These are phyloP conservation scores for Adansonia madagascariensis DNA, from an alignment of 441 rosid species.

Conservation along the genomic window DNA sequence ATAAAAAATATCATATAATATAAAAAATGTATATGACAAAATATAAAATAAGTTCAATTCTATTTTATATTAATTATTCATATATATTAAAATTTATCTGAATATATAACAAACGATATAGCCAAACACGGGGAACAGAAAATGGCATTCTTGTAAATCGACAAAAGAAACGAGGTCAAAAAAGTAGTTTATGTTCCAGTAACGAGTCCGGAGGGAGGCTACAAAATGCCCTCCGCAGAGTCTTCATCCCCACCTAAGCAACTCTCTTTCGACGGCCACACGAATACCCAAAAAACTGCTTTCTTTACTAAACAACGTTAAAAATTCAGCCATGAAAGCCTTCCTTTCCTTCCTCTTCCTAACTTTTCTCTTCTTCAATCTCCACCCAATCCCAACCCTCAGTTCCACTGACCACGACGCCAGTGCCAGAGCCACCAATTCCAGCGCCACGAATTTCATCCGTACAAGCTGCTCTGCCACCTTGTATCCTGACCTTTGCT, in stretches of 20 bases:
- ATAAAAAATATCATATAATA: too few relatives aligned
- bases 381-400: slow-evolving; percentile 35
- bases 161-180: not conserved
- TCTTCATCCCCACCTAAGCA: not conserved
- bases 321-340: slow-evolving; percentile 33
- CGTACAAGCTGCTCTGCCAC: slow-evolving; percentile 77
- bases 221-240: not conserved
- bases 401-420: slow-evolving; percentile 22
- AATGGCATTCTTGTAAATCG: not conserved
- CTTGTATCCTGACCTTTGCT: slow-evolving; percentile 78
- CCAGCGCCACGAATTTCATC: slow-evolving; percentile 57
- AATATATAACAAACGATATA: not conserved
- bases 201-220: not conserved
- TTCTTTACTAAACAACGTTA: not conserved
- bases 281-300: slow-evolving; percentile 29
- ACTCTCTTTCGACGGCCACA: not conserved
- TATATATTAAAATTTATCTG: too few relatives aligned
- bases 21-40: too few relatives aligned
- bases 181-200: not conserved
- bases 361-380: slow-evolving; percentile 39
- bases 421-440: slow-evolving; percentile 6
- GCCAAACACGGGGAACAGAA: too few relatives aligned
- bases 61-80: too few relatives aligned
- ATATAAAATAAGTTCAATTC: too few relatives aligned
- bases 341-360: slow-evolving; percentile 27